phyloP scores from a whole-genome alignment of 2,329 filamentous ascomycete species.

The Diaporthe aspalathi region DNA sequence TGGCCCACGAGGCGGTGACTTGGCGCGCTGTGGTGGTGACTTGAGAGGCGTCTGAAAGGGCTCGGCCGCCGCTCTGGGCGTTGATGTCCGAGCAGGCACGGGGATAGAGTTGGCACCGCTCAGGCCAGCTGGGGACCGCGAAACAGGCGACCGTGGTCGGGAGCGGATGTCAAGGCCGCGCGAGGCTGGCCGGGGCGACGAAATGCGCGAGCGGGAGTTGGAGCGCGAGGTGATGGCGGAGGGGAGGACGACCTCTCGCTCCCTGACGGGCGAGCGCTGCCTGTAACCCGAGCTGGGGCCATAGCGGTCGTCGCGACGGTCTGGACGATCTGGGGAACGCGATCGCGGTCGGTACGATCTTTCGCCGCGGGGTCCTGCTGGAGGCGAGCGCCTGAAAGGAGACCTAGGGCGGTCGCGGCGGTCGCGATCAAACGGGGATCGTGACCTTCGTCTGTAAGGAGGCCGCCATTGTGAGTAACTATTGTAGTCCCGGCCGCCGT shows the following conservation, averaged over 20 bases:
- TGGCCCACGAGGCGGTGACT: slow-evolving; percentile 66
- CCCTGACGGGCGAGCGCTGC: slow-evolving; percentile 58
- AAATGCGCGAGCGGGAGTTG: slow-evolving; percentile 58
- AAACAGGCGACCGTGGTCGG: slow-evolving; percentile 56
- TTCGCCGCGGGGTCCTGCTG: slow-evolving; percentile 52
- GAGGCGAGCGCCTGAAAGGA: slow-evolving; percentile 53
- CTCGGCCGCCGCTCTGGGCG: slow-evolving; percentile 32
- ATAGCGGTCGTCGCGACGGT: slow-evolving; percentile 60
- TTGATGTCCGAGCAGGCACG: slow-evolving; percentile 36
- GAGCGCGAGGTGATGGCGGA: slow-evolving; percentile 62
- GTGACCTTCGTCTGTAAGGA: slow-evolving; percentile 61
- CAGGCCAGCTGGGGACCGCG: slow-evolving; percentile 49
- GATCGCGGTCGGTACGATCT: slow-evolving; percentile 64
- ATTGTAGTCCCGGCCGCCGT: background rate
- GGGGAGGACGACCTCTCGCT: slow-evolving; percentile 60
- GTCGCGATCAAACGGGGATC: slow-evolving; percentile 64
- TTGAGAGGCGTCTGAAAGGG: slow-evolving; percentile 31
- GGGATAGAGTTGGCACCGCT: slow-evolving; percentile 38
- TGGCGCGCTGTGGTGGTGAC: slow-evolving; percentile 46
- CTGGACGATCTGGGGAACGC: slow-evolving; percentile 61
- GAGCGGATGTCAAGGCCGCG: slow-evolving; percentile 59
- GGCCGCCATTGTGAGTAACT: slow-evolving; percentile 28
- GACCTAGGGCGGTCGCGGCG: slow-evolving; percentile 58
- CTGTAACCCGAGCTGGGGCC: slow-evolving; percentile 52
- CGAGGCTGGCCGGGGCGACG: slow-evolving; percentile 63